phyloP scores from a whole-genome alignment of 2,329 filamentous ascomycete species.

The Penicillium crustosum region DNA sequence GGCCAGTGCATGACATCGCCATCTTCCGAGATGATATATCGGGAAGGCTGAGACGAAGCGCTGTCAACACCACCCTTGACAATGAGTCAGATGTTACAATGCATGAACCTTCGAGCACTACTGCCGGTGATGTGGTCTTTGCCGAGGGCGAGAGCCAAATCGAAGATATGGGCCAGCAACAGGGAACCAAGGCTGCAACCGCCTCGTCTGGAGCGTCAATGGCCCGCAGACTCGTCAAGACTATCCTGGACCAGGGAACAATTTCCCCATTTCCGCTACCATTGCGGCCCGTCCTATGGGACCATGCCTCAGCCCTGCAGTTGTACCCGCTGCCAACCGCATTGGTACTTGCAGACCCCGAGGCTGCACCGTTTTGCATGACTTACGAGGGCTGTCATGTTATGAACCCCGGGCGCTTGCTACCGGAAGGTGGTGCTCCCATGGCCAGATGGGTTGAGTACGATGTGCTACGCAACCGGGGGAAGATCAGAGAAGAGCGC shows the following conservation, averaged over 20 bases:
- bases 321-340: conserved; percentile 87
- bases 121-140: conserved; percentile 17
- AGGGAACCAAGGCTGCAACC: conserved; percentile 16
- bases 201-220: conserved; percentile 41
- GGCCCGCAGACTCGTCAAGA: conserved; percentile 81
- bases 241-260: conserved; percentile 84
- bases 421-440: conserved; percentile 67
- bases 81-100: conserved; percentile 22
- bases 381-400: conserved; percentile 96
- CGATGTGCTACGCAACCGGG: conserved; percentile 62
- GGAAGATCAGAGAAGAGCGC: conserved; percentile 62
- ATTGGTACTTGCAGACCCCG: conserved; percentile 77
- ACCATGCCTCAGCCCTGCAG: conserved; percentile 72
- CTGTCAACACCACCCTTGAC: conserved; percentile 64
- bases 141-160: conserved; percentile 34
- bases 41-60: conserved; percentile 71
- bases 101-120: conserved; percentile 27
- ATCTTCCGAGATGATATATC: conserved; percentile 86
- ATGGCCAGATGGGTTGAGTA: conserved; percentile 86
- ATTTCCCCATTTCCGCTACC: conserved; percentile 82
- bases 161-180: conserved; percentile 22
- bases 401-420: conserved; percentile 81
- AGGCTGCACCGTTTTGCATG: conserved; percentile 77
- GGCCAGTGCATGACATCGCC: conserved; percentile 81
- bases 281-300: conserved; percentile 83